Conservation (phyloP, 1,284 basidiomycete species). For the Pterula multifida region DNA sequence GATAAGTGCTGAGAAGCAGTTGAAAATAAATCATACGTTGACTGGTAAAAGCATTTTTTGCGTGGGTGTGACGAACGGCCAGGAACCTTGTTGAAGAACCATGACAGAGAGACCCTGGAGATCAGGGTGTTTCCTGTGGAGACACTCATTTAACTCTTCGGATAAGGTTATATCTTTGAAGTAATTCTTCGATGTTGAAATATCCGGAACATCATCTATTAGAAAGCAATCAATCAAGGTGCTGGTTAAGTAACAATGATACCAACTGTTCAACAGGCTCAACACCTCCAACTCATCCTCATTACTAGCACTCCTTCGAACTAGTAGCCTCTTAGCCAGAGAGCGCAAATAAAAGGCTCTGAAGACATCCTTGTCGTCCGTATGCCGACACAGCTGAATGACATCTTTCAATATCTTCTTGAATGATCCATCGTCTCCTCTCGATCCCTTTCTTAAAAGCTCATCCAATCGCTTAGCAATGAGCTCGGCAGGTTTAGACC, state of each 20-base stretch:
- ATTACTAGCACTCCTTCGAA: conserved; percentile 80
- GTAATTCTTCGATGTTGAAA: conserved; percentile 83
- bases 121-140: conserved; percentile 29
- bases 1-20: conserved; percentile 2
- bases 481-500: conserved; percentile 88
- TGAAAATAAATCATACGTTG: conserved; percentile 23
- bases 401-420: conserved; percentile 63
- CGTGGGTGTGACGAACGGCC: conserved; percentile 51
- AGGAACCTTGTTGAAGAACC: conserved; percentile 65
- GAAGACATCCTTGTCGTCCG: conserved; percentile 88
- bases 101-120: conserved; percentile 43
- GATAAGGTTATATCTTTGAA: conserved; percentile 78
- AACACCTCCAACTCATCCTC: conserved; percentile 89
- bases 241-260: conserved; percentile 3
- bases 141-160: conserved; percentile 52
- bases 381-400: conserved; percentile 78
- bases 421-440: conserved; percentile 56
- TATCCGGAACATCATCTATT: conserved; percentile 78
- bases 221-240: conserved; percentile 1
- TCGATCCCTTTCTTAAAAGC: conserved; percentile 74
- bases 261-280: conserved; percentile 19
- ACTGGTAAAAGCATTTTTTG: conserved; percentile 40
- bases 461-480: conserved; percentile 87
- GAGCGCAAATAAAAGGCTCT: conserved; percentile 89
- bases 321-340: conserved; percentile 79